A percentile compares a stretch with the other conserved stretches of the same genome.
Evolutionary conservation across 352 stramenopile genomes (phyloP).

Genomic region (Globisporangium canariense): DNA sequence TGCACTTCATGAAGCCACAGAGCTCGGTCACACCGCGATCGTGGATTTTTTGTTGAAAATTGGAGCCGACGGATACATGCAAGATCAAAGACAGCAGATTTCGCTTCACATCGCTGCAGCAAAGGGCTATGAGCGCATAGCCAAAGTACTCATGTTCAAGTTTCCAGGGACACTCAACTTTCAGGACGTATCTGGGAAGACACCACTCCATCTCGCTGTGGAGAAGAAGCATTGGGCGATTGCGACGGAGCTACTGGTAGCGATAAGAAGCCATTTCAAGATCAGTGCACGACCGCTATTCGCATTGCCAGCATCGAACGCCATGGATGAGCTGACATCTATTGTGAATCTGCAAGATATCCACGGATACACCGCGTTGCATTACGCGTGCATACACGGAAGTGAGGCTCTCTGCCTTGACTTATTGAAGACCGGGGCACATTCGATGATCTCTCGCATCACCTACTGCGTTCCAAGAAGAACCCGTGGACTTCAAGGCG

Average conservation of each 20-base stretch:
- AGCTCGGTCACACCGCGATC: constrained; percentile 53
- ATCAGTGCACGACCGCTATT: constrained; percentile 5
- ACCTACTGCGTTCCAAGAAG: constrained; percentile 19
- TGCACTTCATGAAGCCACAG: constrained; percentile 52
- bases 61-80: constrained; percentile 44
- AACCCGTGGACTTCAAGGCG: constrained; percentile 23
- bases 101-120: constrained; percentile 44
- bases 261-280: constrained; percentile 9
- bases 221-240: constrained; percentile 36
- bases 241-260: constrained; percentile 26
- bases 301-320: background rate
- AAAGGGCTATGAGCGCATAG: constrained; percentile 51
- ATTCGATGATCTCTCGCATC: constrained; percentile 23
- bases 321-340: background rate
- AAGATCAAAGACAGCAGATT: constrained; percentile 42
- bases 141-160: constrained; percentile 37
- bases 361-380: constrained; percentile 49
- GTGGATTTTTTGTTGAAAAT: constrained; percentile 61
- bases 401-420: constrained; percentile 27
- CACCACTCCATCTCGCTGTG: constrained; percentile 44
- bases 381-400: constrained; percentile 45
- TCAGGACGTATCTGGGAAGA: constrained; percentile 40
- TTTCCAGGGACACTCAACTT: constrained; percentile 34
- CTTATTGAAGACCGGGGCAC: constrained; percentile 30
- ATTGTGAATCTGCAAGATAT: constrained; percentile 34